phyloP scores from a whole-genome alignment of 164 flowering plant species.

The Sextonia rubra region DNA sequence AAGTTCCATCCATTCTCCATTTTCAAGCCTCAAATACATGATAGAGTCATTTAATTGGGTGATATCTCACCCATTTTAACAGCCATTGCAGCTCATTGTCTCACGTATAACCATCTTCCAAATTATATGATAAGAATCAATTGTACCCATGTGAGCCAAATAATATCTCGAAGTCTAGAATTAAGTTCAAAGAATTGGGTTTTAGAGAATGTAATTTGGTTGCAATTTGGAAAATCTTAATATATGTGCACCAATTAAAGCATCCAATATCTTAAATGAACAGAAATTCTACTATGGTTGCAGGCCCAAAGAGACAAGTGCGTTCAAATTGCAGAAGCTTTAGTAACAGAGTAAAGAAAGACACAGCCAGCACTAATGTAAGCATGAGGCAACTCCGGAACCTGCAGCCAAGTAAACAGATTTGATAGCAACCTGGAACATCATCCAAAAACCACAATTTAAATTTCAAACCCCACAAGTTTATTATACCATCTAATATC shows the following conservation, averaged over 20 bases:
- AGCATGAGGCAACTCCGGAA: conserved; percentile 1
- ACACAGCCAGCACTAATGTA: conserved; percentile 5
- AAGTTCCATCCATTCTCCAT: too few relatives aligned
- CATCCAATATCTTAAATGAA: neutral
- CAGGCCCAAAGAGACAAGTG: neutral
- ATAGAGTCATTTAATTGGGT: too few relatives aligned
- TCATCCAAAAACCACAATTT: too few relatives aligned
- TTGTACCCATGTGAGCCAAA: too few relatives aligned
- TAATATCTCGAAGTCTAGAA: too few relatives aligned
- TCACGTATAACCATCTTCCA: neutral
- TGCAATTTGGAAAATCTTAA: neutral
- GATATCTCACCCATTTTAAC: too few relatives aligned
- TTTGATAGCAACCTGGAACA: conserved; percentile 8
- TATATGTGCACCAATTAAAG: neutral
- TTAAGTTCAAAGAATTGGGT: neutral
- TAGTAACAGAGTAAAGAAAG: neutral
- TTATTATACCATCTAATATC: too few relatives aligned
- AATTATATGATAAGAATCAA: too few relatives aligned
- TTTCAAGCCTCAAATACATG: too few relatives aligned
- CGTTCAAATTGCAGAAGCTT: neutral
- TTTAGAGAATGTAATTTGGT: neutral
- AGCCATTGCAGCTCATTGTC: too few relatives aligned
- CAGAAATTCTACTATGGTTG: neutral
- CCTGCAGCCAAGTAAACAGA: conserved; percentile 10
- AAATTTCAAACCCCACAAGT: too few relatives aligned